Evolutionary conservation across 441 rosid species (phyloP), one percentile per base, ranked within the genome.

Genomic region (Croton laevigatus): DNA sequence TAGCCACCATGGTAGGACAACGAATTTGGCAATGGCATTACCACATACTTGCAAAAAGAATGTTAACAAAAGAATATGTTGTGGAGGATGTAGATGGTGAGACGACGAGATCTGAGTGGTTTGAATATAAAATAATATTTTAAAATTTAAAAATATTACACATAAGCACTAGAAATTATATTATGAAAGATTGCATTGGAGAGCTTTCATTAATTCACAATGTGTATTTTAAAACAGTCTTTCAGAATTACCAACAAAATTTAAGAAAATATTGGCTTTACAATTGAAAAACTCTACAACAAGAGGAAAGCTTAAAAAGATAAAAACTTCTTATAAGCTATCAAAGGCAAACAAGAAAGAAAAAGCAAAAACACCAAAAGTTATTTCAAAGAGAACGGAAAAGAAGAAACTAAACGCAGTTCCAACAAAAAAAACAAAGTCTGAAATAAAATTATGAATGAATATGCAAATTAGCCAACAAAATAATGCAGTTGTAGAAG

Each of bases 1-100:
- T 96, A 65, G 98, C 99, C 65, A 96, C 99, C 37, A 96, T 96
- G 99, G 99, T 96, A 65, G 98, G 98, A 59, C 99, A 96, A 71
- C 86, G 99, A 65, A 93, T 93, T 73, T 96, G 99, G 99, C 99
- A 96, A 81, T 85, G 97, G 42, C 99, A 93, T 64, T 96, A 96
- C 81, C 99, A 96, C 85, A 96, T 96, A 72, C 96, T 96, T 32
- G 99, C 97, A 12, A 96, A 96, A 84, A 81, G 98, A 82, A 91
- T 96, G 99, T 86, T 93, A 75, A 96, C 97, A 71, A 96, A 93
- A 97, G 99, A 96, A 76, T 96, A 96, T 73, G 98, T 93, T 45
- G 99, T 96, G 7, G 98, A 96, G 85, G 99, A 96, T 80, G 97
- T 91, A 34, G 99, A 96, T 71, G 97, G 90, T 0, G 98, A 96